Conservation (phyloP, 1,284 basidiomycete genomes). For the Papiliotrema terrestris region DNA sequence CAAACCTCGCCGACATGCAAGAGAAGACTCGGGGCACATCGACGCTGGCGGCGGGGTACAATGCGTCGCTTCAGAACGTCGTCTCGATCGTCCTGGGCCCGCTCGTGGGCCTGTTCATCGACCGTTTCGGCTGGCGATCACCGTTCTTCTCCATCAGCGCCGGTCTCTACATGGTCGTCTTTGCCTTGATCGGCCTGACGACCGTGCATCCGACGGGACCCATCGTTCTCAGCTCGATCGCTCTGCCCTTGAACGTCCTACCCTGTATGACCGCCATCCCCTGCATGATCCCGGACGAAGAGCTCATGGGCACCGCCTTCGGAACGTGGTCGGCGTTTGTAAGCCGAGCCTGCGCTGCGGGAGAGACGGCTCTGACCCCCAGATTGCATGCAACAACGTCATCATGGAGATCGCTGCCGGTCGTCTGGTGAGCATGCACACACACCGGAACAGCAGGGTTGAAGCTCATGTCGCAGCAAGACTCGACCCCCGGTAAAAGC, state of each 20-base stretch:
- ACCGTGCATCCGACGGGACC: slow-evolving; percentile 47
- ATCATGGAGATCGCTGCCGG: slow-evolving; percentile 49
- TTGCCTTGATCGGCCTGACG: slow-evolving; percentile 47
- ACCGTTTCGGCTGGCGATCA: slow-evolving; percentile 40
- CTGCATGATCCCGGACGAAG: slow-evolving; percentile 45
- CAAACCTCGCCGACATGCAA: slow-evolving; percentile 50
- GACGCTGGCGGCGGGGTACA: slow-evolving; percentile 50
- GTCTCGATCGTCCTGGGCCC: slow-evolving; percentile 52
- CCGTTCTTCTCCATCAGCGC: slow-evolving; percentile 39
- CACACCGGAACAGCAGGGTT: too few relatives aligned
- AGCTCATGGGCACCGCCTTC: slow-evolving; percentile 49
- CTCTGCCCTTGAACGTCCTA: slow-evolving; percentile 45
- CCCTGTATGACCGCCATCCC: slow-evolving; percentile 50
- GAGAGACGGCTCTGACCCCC: neutral
- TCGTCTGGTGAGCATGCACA: slow-evolving; percentile 31
- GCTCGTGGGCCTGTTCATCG: slow-evolving; percentile 41
- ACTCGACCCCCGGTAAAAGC: slow-evolving; percentile 33
- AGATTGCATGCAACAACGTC: slow-evolving; percentile 3
- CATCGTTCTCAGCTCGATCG: slow-evolving; percentile 46
- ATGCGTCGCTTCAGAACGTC: slow-evolving; percentile 44
- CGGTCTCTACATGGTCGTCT: slow-evolving; percentile 47
- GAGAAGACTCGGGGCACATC: slow-evolving; percentile 45
- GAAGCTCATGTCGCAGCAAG: slow-evolving; percentile 32
- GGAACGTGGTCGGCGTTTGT: slow-evolving; percentile 50
- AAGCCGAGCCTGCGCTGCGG: slow-evolving; percentile 7